A percentile compares a stretch with the other conserved stretches of the same genome.
Evolutionary conservation across 768 basidiomycete genomes (phyloP).

Genomic region (Leccinum imitatum): DNA sequence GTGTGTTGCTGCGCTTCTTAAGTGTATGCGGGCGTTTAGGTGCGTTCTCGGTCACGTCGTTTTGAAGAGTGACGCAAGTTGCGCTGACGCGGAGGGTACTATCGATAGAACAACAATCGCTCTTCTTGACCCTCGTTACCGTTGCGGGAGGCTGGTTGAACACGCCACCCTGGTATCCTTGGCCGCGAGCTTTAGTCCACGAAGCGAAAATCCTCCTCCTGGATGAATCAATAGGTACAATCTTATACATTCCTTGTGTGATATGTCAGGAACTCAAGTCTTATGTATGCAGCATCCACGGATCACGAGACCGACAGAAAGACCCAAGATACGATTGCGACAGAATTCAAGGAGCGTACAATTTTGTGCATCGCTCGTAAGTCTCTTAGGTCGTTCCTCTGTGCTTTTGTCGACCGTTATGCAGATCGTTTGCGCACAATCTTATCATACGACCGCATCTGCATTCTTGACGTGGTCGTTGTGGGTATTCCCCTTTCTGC

Average conservation of each 20-base stretch:
- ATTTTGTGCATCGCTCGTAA: constrained; percentile 84
- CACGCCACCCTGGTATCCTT: constrained; percentile 60
- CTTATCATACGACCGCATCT: constrained; percentile 83
- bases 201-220: constrained; percentile 81
- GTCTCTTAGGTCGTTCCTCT: constrained; percentile 27
- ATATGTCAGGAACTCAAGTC: background rate
- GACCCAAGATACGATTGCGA: constrained; percentile 87
- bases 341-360: constrained; percentile 81
- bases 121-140: too few relatives aligned
- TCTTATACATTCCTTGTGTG: background rate
- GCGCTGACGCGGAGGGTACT: too few relatives aligned
- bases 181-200: constrained; percentile 88
- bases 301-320: constrained; percentile 89
- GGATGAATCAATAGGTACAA: constrained; percentile 80
- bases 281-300: constrained; percentile 62
- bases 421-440: constrained; percentile 84
- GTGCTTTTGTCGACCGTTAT: constrained; percentile 1
- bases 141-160: too few relatives aligned
- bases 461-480: constrained; percentile 80
- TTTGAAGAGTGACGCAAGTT: too few relatives aligned
- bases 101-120: too few relatives aligned
- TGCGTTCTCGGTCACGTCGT: too few relatives aligned
- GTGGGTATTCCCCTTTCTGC: constrained; percentile 38
- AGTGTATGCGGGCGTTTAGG: too few relatives aligned
- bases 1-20: too few relatives aligned